Base-by-base conservation (phyloP, 441 rosid species). In the Bruguiera hainesii region DNA sequence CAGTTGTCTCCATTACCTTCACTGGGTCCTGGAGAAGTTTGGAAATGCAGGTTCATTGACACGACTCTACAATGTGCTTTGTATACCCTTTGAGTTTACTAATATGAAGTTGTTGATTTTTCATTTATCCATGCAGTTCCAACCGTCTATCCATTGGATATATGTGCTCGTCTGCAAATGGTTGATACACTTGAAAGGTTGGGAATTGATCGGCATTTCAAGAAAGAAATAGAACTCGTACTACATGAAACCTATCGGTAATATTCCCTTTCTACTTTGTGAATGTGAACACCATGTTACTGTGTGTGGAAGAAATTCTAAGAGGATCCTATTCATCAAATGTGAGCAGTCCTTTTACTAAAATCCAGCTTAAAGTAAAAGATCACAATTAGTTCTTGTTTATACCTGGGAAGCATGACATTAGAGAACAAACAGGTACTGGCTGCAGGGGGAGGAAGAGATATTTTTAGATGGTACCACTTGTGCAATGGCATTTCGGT, bases 371-470 rank as follows among this genome's bases (percentile, higher is more conserved):
- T 21, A 21, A 61, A 60, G 59, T 51, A 46, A 56, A 56, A n/a
- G 33, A 57, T 56, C 60, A 35, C 31, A 13, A 52, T 7, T 16
- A 2, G 13, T 55, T 67, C 51, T 61, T 58, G 16, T 29, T 60
- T 19, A 39, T 49, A 31, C 21, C 28, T 64, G 49, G 49, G 66
- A 68, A 67, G 56, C 64, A 66, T 77, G 69, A 56, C 56, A n/a
- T 76, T 77, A 58, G 68, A 63, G 37, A 65, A 55, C 65, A 65
- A 75, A 72, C 83, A 93, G 97, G 73, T 83, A 70, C 74, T 91
- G 97, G 97, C 72, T 80, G 74, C 84, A 76, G 78, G 88, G 88
- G 19, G 87, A 83, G 63, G 93, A 87, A 74, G 90, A 85, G 75
- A 82, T 90, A 76, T 77, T 81, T 81, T 75, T 72, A 69, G 89